Percentiles rank a stretch among this genome's conserved stretches.
phyloP scores from a whole-genome alignment of 2,329 filamentous ascomycete genomes.

The Colletotrichum costaricense region DNA sequence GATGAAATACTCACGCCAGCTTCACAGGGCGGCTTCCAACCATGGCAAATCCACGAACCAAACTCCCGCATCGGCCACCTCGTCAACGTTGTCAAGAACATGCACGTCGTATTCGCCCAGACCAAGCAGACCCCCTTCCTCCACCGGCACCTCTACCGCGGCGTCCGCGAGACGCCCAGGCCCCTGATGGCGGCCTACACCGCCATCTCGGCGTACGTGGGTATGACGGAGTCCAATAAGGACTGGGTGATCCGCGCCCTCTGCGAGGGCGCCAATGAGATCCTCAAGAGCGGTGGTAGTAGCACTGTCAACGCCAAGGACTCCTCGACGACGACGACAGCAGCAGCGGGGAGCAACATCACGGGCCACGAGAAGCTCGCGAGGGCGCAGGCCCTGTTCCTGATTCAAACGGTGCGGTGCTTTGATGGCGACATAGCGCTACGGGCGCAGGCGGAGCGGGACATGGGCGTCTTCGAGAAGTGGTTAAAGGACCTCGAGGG shows the following conservation, averaged over 20 bases:
- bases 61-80: constrained; percentile 48
- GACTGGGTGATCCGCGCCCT: constrained; percentile 53
- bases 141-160: constrained; percentile 55
- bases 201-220: constrained; percentile 51
- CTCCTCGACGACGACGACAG: background rate
- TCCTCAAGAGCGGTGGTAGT: constrained; percentile 41
- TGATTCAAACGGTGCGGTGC: constrained; percentile 55
- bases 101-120: constrained; percentile 49
- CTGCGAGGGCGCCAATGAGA: constrained; percentile 48
- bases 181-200: constrained; percentile 54
- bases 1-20: constrained; percentile 3
- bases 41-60: constrained; percentile 48
- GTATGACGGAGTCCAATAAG: constrained; percentile 50
- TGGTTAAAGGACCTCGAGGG: constrained; percentile 51
- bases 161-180: constrained; percentile 47
- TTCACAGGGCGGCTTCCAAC: constrained; percentile 17
- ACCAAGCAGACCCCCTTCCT: constrained; percentile 54
- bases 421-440: constrained; percentile 57
- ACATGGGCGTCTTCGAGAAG: constrained; percentile 46
- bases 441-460: constrained; percentile 53
- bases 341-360: background rate
- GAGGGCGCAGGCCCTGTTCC: constrained; percentile 54
- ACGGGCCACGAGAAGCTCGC: constrained; percentile 53
- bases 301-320: background rate
- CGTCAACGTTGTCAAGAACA: constrained; percentile 44